Evolutionary conservation across 169 alveolate species (phyloP), one percentile per base, ranked within the genome.

Genomic region (Plasmodium blacklocki): DNA sequence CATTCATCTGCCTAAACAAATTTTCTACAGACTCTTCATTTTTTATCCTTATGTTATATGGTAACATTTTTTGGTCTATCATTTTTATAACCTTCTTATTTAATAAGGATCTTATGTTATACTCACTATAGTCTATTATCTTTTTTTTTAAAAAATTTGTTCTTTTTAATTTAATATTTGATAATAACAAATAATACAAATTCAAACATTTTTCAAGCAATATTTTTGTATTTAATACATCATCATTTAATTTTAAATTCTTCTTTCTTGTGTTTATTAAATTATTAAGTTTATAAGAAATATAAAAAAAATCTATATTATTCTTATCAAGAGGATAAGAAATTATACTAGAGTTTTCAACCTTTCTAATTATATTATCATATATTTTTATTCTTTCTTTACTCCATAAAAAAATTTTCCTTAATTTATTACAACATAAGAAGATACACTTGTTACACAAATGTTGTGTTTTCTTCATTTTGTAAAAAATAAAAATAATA

Each of bases 1-100:
- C 50, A 6, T 49, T 29, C 19, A 83, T 23, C 39, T 83, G 74
- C 5, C 8, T 66, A 26, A 83, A 32, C 49, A 83, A 59, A 32
- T 21, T 58, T 29, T 74, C 56, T 18, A 83, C 58, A 29, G 74
- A 83, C 56, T 67, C 21, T 26, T 83, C 74, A 0, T 29, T 83
- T 83, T 15, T 56, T 70, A 83, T 59, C 19, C 43, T 66, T 71
- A 83, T 83, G 11, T 39, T 83, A 29, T 70, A 83, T 4, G 91
- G 91, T 5, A 83, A 32, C 14, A 19, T n/a, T 58, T 70, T 67
- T n/a, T 29, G 21, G 39, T 83, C 86, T 15, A 29, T 49, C 2
- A 49, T 70, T 6, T 68, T 66, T 11, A n/a, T 52, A 2, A 47
- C 52, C 5, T 26, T 58, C 15, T 45, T 83, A 14, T 56, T 19